phyloP scores from a whole-genome alignment of 805 yeast genomes.

The Zygosaccharomyces bisporus region DNA sequence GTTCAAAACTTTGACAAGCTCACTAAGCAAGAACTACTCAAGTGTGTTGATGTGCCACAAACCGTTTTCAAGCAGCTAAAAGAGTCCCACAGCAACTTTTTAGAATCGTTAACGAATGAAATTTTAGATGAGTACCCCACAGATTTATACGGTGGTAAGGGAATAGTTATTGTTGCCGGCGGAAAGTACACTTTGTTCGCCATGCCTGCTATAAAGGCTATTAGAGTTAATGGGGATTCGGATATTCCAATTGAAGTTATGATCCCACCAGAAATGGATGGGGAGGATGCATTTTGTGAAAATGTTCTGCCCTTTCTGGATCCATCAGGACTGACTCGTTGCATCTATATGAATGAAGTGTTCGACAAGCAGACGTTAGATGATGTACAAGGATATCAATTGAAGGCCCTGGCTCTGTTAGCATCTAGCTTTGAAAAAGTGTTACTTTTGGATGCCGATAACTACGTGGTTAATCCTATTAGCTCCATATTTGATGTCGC shows the following conservation, averaged over 20 bases:
- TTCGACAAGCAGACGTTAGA: conserved; percentile 46
- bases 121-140: conserved; percentile 14
- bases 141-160: conserved; percentile 36
- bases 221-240: conserved; percentile 58
- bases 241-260: conserved; percentile 72
- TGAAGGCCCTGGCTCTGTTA: conserved; percentile 64
- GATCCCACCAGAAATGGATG: conserved; percentile 66
- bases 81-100: conserved; percentile 15
- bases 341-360: conserved; percentile 59
- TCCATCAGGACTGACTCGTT: conserved; percentile 42
- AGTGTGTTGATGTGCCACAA: conserved; percentile 18
- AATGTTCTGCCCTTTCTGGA: conserved; percentile 52
- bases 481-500: conserved; percentile 54
- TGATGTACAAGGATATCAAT: conserved; percentile 57
- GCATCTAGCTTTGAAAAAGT: conserved; percentile 72
- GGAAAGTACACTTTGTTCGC: conserved; percentile 71
- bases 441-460: conserved; percentile 71
- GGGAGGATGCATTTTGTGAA: conserved; percentile 55
- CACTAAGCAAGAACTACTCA: conserved; percentile 15
- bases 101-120: conserved; percentile 7
- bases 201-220: conserved; percentile 55
- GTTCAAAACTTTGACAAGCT: conserved; percentile 10
- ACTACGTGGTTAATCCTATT: conserved; percentile 64
- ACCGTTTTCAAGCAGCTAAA: conserved; percentile 12
- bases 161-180: conserved; percentile 65